phyloP scores from a whole-genome alignment of 768 basidiomycete genomes.

The Naganishia antarctica region DNA sequence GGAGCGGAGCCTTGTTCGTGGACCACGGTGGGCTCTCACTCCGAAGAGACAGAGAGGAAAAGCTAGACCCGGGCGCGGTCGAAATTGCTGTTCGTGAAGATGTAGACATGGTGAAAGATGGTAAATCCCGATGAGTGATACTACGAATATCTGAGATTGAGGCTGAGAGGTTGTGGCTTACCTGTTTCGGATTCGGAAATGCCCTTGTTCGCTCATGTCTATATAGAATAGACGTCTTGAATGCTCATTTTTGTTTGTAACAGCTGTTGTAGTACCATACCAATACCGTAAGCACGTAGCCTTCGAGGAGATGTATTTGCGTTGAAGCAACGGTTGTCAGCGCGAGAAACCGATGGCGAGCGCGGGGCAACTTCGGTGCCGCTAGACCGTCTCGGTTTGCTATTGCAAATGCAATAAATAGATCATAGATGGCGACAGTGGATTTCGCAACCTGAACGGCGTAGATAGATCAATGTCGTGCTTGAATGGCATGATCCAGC shows the following conservation, averaged over 20 bases:
- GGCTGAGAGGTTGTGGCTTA: background rate
- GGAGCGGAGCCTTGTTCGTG: constrained; percentile 30
- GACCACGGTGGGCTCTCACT: constrained; percentile 16
- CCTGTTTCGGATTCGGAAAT: background rate
- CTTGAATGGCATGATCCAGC: no score
- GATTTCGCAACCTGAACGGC: no score
- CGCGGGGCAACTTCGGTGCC: no score
- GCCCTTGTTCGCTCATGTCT: background rate
- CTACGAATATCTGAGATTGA: constrained; percentile 18
- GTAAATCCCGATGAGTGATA: background rate
- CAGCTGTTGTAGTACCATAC: no score
- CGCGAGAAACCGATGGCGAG: no score
- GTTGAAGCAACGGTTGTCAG: no score
- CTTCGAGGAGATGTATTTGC: no score
- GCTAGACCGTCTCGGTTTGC: no score
- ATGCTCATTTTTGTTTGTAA: no score
- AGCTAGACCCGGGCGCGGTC: background rate
- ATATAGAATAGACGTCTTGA: background rate
- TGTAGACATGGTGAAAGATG: background rate
- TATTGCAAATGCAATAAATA: no score
- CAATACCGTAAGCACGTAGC: constrained; percentile 2
- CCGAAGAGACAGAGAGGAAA: background rate
- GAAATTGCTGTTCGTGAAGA: constrained; percentile 4
- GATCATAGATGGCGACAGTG: no score
- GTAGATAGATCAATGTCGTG: no score